Conservation (phyloP, 805 yeast species). For the Metschnikowia borealis region DNA sequence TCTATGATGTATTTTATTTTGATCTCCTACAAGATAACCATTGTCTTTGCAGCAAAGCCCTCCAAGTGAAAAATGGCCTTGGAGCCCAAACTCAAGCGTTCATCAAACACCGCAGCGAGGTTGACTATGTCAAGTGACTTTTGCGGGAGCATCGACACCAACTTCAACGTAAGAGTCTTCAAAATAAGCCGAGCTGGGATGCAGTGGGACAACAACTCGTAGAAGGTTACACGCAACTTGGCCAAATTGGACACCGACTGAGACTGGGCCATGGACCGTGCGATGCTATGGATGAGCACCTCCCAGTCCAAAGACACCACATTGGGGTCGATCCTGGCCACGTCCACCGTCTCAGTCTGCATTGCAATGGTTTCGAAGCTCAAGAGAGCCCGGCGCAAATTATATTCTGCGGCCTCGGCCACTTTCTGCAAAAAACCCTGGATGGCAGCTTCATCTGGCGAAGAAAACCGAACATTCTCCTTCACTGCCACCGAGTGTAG, state of each 20-base stretch:
- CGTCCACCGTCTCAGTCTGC: slow-evolving; percentile 52
- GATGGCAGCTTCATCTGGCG: slow-evolving; percentile 34
- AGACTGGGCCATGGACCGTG: slow-evolving; percentile 54
- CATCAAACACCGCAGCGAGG: slow-evolving; percentile 70
- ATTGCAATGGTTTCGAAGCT: slow-evolving; percentile 78
- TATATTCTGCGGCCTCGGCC: slow-evolving; percentile 57
- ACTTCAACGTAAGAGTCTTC: slow-evolving; percentile 49
- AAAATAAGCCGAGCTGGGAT: slow-evolving; percentile 84
- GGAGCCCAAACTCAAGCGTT: slow-evolving; percentile 77
- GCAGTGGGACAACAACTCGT: slow-evolving; percentile 88
- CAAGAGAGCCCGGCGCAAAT: slow-evolving; percentile 72
- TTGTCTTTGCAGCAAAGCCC: slow-evolving; percentile 84
- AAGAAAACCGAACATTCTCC: slow-evolving; percentile 48
- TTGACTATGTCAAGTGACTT: slow-evolving; percentile 49
- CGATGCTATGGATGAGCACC: slow-evolving; percentile 64
- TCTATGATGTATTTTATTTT: too few species aligned
- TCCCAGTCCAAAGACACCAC: slow-evolving; percentile 83
- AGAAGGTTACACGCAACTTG: slow-evolving; percentile 62
- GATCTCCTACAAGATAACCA: slow-evolving; percentile 48
- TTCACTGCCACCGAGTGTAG: slow-evolving; percentile 51
- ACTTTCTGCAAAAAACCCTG: slow-evolving; percentile 44
- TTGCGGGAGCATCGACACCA: slow-evolving; percentile 30
- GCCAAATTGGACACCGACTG: slow-evolving; percentile 61
- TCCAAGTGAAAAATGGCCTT: slow-evolving; percentile 93
- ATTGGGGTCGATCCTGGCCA: slow-evolving; percentile 33